Percentiles rank a stretch among this genome's conserved stretches.
Evolutionary conservation across 257 asterid genomes (phyloP).

Genomic region (Buddleja alternifolia): DNA sequence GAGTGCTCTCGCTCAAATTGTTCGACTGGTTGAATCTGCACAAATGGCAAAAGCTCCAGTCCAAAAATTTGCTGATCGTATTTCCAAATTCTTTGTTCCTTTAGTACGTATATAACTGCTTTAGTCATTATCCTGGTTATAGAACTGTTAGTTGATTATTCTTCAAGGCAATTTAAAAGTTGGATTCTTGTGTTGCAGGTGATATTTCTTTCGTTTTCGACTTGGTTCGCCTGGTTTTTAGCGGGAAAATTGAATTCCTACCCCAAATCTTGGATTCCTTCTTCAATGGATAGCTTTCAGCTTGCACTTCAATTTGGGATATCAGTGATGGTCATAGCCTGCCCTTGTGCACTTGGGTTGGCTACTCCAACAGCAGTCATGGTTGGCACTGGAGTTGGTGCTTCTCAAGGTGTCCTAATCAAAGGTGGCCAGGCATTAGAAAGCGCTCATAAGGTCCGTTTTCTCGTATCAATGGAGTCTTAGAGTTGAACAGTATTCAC

Average conservation of each 20-base stretch:
- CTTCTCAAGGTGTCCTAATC: constrained; percentile 80
- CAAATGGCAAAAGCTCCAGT: constrained; percentile 76
- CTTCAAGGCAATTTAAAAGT: constrained; percentile 9
- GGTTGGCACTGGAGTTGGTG: constrained; percentile 89
- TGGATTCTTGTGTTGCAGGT: constrained; percentile 43
- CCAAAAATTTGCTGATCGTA: constrained; percentile 69
- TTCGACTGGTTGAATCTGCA: constrained; percentile 67
- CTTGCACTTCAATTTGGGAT: constrained; percentile 90
- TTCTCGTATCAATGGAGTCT: not conserved
- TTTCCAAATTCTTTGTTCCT: constrained; percentile 68
- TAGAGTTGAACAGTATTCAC: too few species aligned
- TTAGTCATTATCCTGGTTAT: not conserved
- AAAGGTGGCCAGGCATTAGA: constrained; percentile 96
- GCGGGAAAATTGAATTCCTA: constrained; percentile 61
- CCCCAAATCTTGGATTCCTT: constrained; percentile 73
- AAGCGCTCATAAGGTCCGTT: constrained; percentile 76
- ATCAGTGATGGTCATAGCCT: constrained; percentile 89
- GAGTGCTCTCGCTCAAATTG: constrained; percentile 70
- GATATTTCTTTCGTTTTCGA: constrained; percentile 51
- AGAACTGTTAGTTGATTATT: not conserved
- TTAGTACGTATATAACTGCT: constrained; percentile 37
- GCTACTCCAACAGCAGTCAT: constrained; percentile 94
- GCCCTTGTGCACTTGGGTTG: constrained; percentile 90
- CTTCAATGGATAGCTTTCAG: constrained; percentile 77
- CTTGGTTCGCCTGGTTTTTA: constrained; percentile 75